A percentile compares a stretch with the other conserved stretches of the same genome.
These are phyloP conservation scores for Adiantum capillusveneris DNA, from an alignment of 75 land plant genomes.

Conservation along the genomic window DNA sequence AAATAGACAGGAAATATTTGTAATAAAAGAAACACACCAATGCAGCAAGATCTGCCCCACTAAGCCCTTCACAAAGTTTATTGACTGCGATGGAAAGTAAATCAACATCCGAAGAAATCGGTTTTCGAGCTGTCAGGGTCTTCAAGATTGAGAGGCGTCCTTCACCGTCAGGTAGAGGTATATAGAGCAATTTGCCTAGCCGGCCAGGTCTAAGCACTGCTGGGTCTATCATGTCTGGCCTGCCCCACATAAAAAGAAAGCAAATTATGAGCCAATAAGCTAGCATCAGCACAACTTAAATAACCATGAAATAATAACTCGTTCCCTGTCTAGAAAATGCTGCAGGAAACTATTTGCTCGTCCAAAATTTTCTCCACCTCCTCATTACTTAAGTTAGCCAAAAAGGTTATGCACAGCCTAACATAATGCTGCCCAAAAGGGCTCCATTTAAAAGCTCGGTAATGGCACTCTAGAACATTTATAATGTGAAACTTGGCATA, in stretches of 20 bases:
- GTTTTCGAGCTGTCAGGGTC: conserved; percentile 56
- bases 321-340: too few relatives aligned
- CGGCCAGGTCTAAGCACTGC: conserved; percentile 88
- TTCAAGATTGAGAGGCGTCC: conserved; percentile 65
- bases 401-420: too few relatives aligned
- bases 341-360: too few relatives aligned
- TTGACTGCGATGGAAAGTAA: conserved; percentile 41
- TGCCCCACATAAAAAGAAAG: conserved; percentile 16
- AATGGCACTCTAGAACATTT: too few relatives aligned
- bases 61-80: conserved; percentile 61
- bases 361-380: too few relatives aligned
- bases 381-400: conserved; percentile 1
- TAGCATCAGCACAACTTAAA: too few relatives aligned
- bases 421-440: too few relatives aligned
- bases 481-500: too few relatives aligned
- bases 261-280: too few relatives aligned
- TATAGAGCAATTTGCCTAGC: conserved; percentile 71
- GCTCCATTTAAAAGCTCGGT: too few relatives aligned
- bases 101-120: conserved; percentile 64
- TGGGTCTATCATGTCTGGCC: conserved; percentile 78
- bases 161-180: conserved; percentile 70
- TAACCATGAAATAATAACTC: too few relatives aligned
- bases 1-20: not conserved
- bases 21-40: conserved; percentile 38
- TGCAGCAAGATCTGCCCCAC: conserved; percentile 87